A percentile compares a stretch with the other conserved stretches of the same genome.
Conservation (phyloP, 805 yeast species). For the Pichia membranifaciens region DNA sequence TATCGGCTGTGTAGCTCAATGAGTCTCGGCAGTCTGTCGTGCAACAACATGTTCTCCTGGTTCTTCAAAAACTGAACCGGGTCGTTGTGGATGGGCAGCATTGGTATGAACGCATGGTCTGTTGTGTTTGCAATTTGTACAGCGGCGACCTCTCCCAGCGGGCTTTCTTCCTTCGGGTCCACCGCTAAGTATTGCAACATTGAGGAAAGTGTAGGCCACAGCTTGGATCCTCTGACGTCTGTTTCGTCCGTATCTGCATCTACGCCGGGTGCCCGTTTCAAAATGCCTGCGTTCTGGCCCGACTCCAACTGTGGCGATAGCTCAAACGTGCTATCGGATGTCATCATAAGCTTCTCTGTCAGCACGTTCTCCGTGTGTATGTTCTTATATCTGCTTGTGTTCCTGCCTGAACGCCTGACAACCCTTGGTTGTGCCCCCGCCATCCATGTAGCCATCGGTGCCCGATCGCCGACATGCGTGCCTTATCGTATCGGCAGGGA, state of each 20-base stretch:
- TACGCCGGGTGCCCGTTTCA: no score
- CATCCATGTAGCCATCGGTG: no score
- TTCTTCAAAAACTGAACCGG: conserved; percentile 32
- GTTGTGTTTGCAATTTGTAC: not conserved
- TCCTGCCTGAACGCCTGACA: no score
- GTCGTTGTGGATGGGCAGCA: conserved; percentile 12
- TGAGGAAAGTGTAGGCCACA: conserved; percentile 8
- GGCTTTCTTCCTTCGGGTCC: not conserved
- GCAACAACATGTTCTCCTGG: conserved; percentile 24
- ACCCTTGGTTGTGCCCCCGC: no score
- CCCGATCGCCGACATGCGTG: no score
- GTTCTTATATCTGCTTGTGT: no score
- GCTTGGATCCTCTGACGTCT: not conserved
- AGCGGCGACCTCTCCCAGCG: not conserved
- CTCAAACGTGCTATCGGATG: not conserved
- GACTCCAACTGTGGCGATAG: conserved; percentile 2
- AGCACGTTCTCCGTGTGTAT: no score
- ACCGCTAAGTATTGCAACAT: conserved; percentile 3
- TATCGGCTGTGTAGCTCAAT: conserved; percentile 24
- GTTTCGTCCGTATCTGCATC: no score
- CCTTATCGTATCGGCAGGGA: no score
- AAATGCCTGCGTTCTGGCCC: not conserved
- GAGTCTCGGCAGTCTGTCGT: conserved; percentile 22
- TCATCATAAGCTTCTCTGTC: not conserved
- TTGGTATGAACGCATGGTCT: conserved; percentile 1